Evolutionary conservation across 2,329 filamentous ascomycete genomes (phyloP), one percentile per base, ranked within the genome.

Genomic region (Fusarium incarnatum): DNA sequence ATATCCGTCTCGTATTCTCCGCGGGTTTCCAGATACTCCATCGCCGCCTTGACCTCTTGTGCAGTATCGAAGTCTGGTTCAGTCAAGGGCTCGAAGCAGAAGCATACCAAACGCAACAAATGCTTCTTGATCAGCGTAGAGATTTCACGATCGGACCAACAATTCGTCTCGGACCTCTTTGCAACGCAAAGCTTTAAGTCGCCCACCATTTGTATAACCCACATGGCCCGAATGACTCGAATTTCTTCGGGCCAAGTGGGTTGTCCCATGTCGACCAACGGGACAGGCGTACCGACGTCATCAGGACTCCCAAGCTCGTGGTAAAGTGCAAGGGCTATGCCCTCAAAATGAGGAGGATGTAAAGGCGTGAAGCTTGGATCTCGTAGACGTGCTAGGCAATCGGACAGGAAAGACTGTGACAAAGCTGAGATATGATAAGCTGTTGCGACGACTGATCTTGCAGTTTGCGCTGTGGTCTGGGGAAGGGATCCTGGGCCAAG

Each of bases 181-280:
- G 45, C 23, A 32, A 41, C 18, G 8, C 10, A 10, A 8, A 10
- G 28, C 5, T 50, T 27, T 8, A 69, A 42, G 12, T 74, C 68
- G 2, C 70, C 60, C 6, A 61, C 46, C 15, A 73, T 11, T 15
- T 75, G 69, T 15, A 70, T 53, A 5, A 58, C 15, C 72, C 71
- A 75, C 10, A 73, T 16, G 30, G 69, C 71, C 8, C 73, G 71
- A 9, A 60, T 13, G 25, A 37, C 72, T n/a, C 73, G 62, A 71
- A 75, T 75, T n/a, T 72, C 71, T 34, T 75, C 72, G 4, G 72
- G 61, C 71, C 71, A 73, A 28, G 34, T 69, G 1, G 73, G 72
- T 12, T 70, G 60, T 5, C 64, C 66, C 22, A 32, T 46, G 44
- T 70, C 59, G 12, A 56, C 30, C 27, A 70, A 53, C 11, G 54